Evolutionary conservation across 331 rosid genomes (phyloP).

Genomic region (Malus hybrid): DNA sequence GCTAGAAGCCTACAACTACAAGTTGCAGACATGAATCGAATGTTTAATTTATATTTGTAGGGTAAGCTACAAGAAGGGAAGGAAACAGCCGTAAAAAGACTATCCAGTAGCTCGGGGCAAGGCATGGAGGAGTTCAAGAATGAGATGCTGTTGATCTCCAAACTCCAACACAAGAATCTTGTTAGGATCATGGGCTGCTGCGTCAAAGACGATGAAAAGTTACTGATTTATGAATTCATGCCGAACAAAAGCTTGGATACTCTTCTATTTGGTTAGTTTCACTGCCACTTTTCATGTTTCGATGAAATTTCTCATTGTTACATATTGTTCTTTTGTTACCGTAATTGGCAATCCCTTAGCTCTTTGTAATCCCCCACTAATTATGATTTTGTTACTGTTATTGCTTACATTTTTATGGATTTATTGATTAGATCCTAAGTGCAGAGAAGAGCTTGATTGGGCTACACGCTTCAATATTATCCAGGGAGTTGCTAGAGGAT

Average conservation of each 20-base stretch:
- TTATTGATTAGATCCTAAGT: neutral
- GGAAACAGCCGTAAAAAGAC: no score
- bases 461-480: constrained; percentile 29
- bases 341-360: neutral
- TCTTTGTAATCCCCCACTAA: no score
- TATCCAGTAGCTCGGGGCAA: no score
- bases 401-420: neutral
- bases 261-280: constrained; percentile 17
- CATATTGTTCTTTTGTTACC: neutral
- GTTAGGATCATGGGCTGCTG: constrained; percentile 35
- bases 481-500: constrained; percentile 33
- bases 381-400: no score
- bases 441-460: constrained; percentile 24
- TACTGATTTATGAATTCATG: constrained; percentile 31
- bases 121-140: constrained; percentile 5
- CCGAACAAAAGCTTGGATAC: constrained; percentile 19
- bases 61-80: constrained; percentile 12
- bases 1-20: neutral
- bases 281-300: neutral
- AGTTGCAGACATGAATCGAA: neutral
- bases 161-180: constrained; percentile 38
- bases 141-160: constrained; percentile 21
- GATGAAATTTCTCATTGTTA: neutral
- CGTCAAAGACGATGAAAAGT: constrained; percentile 32
- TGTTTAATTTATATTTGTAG: no score